Base-by-base conservation (phyloP, 2,329 filamentous ascomycete genomes). In the Diplocarpon mali region DNA sequence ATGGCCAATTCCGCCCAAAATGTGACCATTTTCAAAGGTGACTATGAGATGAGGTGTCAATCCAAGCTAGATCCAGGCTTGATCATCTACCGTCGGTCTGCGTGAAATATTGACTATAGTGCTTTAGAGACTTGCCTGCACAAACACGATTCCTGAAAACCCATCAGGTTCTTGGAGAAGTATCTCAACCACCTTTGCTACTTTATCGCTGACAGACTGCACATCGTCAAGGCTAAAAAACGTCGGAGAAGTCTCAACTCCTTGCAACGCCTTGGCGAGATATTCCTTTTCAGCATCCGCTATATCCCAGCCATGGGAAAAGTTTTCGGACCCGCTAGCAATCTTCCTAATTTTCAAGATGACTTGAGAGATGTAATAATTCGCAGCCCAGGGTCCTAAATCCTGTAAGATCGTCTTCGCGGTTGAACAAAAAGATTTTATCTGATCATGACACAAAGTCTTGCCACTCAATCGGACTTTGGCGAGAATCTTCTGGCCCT, bases 301-400 rank as follows among this genome's bases (percentile, higher is more conserved):
- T 3, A 65, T 60, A 2, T 66, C 63, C 65, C 69, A 72, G 1
- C 62, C 60, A 16, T 67, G 60, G n/a, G 67, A 57, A 41, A 58
- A 45, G 11, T 58, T 47, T 45, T 64, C 56, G 10, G 53, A 49
- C 16, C 54, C 50, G 5, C 37, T n/a, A 58, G 67, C 2, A 71
- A 72, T 2, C 60, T 62, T 40, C 1, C 70, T 67, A 49, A 82
- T 72, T 1, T 63, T 63, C n/a, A 68, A 58, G 13, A 68, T 59
- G 34, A 63, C 50, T 24, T 62, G 47, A 44, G 64, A 58, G 9
- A 88, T 73, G 57, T 80, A 88, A 40, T 71, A 73, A 39, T 88
- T 79, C 0, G 73, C 72, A 1, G 81, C 81, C 80, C 82, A 89
- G 1, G 67, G 52, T 0, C 85, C 85, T 3, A 88, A 68, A 37